These are phyloP conservation scores for Peltaster fructicola DNA, from an alignment of 2,329 filamentous ascomycete species.

Conservation along the genomic window DNA sequence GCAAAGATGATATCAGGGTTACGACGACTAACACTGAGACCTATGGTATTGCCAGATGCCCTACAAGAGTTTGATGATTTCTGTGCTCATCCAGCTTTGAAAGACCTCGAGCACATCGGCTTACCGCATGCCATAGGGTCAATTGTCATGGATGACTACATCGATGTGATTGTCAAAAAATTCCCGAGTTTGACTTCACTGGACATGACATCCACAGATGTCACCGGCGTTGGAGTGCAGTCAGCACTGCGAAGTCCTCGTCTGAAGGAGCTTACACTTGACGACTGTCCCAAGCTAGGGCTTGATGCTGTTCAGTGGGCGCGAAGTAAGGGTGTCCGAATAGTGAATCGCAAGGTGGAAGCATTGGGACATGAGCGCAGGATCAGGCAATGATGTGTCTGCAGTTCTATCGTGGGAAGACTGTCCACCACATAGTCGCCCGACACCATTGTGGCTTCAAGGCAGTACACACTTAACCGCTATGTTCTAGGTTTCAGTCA, in stretches of 20 bases:
- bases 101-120: slow-evolving; percentile 4
- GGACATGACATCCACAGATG: slow-evolving; percentile 19
- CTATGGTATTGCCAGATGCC: too few species aligned
- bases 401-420: too few species aligned
- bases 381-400: too few species aligned
- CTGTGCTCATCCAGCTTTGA: too few species aligned
- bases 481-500: too few species aligned
- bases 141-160: slow-evolving; percentile 16
- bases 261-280: slow-evolving; percentile 17
- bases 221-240: slow-evolving; percentile 26
- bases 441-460: too few species aligned
- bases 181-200: slow-evolving; percentile 13
- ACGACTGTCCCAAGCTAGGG: slow-evolving; percentile 20
- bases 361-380: too few species aligned
- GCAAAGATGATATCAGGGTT: too few species aligned
- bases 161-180: slow-evolving; percentile 13
- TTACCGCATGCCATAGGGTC: slow-evolving; percentile 4
- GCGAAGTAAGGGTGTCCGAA: slow-evolving; percentile 17
- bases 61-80: too few species aligned
- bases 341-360: slow-evolving; percentile 9
- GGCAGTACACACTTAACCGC: too few species aligned
- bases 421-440: too few species aligned
- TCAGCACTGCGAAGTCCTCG: slow-evolving; percentile 12
- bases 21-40: too few species aligned
- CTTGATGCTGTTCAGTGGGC: slow-evolving; percentile 26